Evolutionary conservation across 164 flowering plant genomes (phyloP).

Genomic region (Tetracentron sinense): DNA sequence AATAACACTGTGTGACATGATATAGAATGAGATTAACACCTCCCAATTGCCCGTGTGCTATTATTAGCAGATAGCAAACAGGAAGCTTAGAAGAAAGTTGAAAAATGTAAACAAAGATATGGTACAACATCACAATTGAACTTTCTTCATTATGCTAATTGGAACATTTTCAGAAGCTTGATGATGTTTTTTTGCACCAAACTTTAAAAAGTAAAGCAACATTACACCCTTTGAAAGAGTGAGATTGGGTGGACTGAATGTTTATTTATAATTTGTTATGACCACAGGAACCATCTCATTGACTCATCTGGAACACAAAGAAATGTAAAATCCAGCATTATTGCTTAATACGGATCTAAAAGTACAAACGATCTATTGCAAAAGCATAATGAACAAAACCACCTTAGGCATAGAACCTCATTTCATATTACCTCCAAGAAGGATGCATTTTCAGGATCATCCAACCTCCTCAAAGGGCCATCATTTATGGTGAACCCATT

Average conservation of each 20-base stretch:
- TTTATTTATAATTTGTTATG: not conserved
- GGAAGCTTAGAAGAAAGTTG: not conserved
- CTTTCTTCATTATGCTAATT: not conserved
- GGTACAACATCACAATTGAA: not conserved
- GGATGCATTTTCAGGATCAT: conserved; percentile 77
- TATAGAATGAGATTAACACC: not conserved
- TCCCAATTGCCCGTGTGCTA: too few species aligned
- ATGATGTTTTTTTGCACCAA: too few species aligned
- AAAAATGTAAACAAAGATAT: not conserved
- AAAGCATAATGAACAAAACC: not conserved
- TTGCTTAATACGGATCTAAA: not conserved
- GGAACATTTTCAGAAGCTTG: too few species aligned
- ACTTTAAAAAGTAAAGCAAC: not conserved
- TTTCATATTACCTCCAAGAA: conserved; percentile 55
- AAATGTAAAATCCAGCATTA: not conserved
- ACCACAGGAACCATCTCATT: not conserved
- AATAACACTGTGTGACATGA: not conserved
- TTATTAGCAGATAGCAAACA: not conserved
- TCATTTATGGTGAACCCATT: conserved; percentile 86
- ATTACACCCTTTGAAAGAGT: not conserved
- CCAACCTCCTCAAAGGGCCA: conserved; percentile 79
- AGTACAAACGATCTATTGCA: not conserved
- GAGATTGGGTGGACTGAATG: not conserved
- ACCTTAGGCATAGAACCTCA: not conserved
- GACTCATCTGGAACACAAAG: not conserved